These are phyloP conservation scores for Suillus hirtellus DNA, from an alignment of 768 basidiomycete species.

Conservation along the genomic window DNA sequence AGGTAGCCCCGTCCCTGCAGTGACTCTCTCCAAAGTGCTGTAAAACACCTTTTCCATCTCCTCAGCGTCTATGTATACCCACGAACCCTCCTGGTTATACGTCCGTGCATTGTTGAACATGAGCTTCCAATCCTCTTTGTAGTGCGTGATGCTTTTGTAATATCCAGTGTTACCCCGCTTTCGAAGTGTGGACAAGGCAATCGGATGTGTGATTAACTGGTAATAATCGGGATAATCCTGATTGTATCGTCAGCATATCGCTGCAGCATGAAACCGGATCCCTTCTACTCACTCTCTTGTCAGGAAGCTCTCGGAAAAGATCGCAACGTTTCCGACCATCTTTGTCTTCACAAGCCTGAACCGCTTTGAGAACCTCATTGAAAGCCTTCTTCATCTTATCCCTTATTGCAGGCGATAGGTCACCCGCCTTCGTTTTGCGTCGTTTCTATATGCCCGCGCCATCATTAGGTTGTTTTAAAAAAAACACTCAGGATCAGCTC, in stretches of 20 bases:
- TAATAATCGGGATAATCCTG: conserved; percentile 94
- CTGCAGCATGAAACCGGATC: conserved; percentile 5
- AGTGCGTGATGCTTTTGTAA: conserved; percentile 75
- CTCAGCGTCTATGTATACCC: conserved; percentile 92
- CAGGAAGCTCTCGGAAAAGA: conserved; percentile 85
- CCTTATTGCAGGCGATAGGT: conserved; percentile 56
- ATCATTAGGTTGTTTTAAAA: conserved; percentile 5
- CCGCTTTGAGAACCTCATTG: conserved; percentile 72
- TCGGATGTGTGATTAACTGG: conserved; percentile 82
- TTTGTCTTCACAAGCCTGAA: conserved; percentile 68
- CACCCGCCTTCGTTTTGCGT: conserved; percentile 69
- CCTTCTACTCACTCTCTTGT: conserved; percentile 55
- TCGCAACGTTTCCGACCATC: conserved; percentile 81
- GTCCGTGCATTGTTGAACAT: conserved; percentile 95
- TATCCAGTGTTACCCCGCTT: conserved; percentile 65
- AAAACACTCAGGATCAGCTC: conserved; percentile 26
- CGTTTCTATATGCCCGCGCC: conserved; percentile 61
- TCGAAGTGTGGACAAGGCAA: conserved; percentile 83
- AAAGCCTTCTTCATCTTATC: conserved; percentile 87
- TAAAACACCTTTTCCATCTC: conserved; percentile 92
- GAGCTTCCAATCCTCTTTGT: conserved; percentile 78
- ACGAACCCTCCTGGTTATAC: conserved; percentile 93
- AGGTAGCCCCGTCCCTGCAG: conserved; percentile 70
- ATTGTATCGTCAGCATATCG: conserved; percentile 17
- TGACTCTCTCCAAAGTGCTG: conserved; percentile 61